These are phyloP conservation scores for Coelastrella sp. DNA, from an alignment of 139 green algal genomes.

Conservation along the genomic window DNA sequence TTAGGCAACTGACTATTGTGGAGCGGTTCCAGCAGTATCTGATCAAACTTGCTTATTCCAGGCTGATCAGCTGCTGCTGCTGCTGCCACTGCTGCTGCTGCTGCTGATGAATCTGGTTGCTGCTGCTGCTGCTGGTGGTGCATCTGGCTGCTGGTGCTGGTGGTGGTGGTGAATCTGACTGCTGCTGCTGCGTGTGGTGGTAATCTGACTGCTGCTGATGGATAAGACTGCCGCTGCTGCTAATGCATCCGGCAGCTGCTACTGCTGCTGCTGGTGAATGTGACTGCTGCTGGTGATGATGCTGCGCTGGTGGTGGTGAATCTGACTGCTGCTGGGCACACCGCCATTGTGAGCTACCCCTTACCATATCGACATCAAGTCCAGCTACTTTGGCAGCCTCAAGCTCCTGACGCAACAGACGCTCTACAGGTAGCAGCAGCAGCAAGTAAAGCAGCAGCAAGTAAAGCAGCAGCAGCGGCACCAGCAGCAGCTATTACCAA, in stretches of 20 bases:
- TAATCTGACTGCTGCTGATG: neutral
- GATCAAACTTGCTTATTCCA: too few species aligned
- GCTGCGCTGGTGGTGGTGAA: neutral
- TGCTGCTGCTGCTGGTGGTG: neutral
- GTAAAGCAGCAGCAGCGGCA: neutral
- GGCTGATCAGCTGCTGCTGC: too few species aligned
- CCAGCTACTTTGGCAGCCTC: slow-evolving; percentile 21
- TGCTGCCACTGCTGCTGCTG: too few species aligned
- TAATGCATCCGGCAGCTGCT: neutral
- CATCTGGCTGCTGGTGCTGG: too few species aligned
- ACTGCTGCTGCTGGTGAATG: neutral
- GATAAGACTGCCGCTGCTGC: too few species aligned
- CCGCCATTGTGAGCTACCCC: neutral
- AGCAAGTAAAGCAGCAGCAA: slow-evolving; percentile 24
- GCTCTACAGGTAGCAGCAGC: slow-evolving; percentile 23
- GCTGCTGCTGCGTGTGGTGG: too few species aligned
- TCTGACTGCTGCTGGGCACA: neutral
- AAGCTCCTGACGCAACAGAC: slow-evolving; percentile 37
- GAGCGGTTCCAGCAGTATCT: too few species aligned
- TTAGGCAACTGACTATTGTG: too few species aligned
- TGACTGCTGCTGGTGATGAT: neutral
- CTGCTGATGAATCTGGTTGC: too few species aligned
- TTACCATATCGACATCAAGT: slow-evolving; percentile 31
- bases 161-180: too few species aligned
- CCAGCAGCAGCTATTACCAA: neutral